phyloP scores from a whole-genome alignment of 2,329 filamentous ascomycete genomes.

The Ambrosiella cleistominuta region DNA sequence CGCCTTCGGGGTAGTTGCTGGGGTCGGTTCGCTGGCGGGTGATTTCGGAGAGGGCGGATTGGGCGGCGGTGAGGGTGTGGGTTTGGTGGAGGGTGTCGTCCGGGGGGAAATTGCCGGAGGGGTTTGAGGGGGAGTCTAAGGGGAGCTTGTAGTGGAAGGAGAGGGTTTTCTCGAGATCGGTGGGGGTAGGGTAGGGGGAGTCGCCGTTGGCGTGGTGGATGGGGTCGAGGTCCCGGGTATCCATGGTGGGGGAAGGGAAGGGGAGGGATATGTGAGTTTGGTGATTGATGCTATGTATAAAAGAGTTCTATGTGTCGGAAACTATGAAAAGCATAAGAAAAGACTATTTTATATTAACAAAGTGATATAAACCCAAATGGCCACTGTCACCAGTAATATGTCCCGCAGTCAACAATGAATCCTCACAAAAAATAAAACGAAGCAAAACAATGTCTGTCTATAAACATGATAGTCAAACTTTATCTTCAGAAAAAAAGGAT shows the following conservation, averaged over 20 bases:
- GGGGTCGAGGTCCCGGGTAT: slow-evolving; percentile 7
- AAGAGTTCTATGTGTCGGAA: no score
- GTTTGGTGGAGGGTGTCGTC: slow-evolving; percentile 1
- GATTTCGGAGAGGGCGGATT: slow-evolving; percentile 6
- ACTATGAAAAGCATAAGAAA: no score
- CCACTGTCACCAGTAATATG: no score
- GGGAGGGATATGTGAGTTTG: not conserved
- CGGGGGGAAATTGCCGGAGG: slow-evolving; percentile 2
- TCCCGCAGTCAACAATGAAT: no score
- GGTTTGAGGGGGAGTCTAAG: not conserved
- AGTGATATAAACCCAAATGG: no score
- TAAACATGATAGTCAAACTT: not conserved
- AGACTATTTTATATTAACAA: no score
- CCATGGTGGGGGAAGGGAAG: not conserved
- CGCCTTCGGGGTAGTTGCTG: slow-evolving; percentile 37
- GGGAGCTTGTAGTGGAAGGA: not conserved
- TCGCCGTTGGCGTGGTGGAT: slow-evolving; percentile 2
- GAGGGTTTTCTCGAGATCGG: not conserved
- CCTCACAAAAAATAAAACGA: no score
- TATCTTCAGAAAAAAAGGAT: not conserved
- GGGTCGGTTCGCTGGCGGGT: slow-evolving; percentile 11
- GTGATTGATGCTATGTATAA: no score
- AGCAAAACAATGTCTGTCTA: not conserved
- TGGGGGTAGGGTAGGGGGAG: slow-evolving; percentile 5
- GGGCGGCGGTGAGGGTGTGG: not conserved